phyloP scores from a whole-genome alignment of 768 basidiomycete genomes.

The Mycena indigotica region DNA sequence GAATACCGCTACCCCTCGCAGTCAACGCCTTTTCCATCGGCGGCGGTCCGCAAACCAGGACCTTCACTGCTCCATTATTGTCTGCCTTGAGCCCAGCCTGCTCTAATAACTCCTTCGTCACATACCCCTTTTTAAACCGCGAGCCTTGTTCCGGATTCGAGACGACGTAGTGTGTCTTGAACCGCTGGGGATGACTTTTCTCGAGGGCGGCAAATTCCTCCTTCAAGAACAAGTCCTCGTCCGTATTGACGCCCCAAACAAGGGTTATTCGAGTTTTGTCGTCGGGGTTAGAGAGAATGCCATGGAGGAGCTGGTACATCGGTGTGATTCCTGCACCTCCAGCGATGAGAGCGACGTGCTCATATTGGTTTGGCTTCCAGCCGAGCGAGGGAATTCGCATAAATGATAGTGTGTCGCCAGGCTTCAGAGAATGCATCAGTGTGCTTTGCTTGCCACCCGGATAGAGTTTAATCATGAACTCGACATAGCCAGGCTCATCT shows the following conservation, averaged over 20 bases:
- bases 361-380: neutral
- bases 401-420: neutral
- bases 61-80: neutral
- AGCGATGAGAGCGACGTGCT: neutral
- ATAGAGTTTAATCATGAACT: neutral
- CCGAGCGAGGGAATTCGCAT: neutral
- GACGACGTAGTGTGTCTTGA: neutral
- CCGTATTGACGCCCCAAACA: neutral
- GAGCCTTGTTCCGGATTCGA: neutral
- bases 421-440: neutral
- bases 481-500: neutral
- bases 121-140: neutral
- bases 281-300: neutral
- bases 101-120: constrained; percentile 1
- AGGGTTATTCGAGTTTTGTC: neutral
- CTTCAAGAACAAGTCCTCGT: neutral
- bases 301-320: neutral
- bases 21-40: neutral
- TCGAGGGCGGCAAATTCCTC: neutral
- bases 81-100: neutral
- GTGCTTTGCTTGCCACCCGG: neutral
- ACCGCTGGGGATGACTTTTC: neutral
- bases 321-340: neutral
- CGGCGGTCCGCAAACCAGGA: neutral
- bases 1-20: neutral